These are phyloP conservation scores for Candida orba DNA, from an alignment of 805 yeast species.

Conservation along the genomic window DNA sequence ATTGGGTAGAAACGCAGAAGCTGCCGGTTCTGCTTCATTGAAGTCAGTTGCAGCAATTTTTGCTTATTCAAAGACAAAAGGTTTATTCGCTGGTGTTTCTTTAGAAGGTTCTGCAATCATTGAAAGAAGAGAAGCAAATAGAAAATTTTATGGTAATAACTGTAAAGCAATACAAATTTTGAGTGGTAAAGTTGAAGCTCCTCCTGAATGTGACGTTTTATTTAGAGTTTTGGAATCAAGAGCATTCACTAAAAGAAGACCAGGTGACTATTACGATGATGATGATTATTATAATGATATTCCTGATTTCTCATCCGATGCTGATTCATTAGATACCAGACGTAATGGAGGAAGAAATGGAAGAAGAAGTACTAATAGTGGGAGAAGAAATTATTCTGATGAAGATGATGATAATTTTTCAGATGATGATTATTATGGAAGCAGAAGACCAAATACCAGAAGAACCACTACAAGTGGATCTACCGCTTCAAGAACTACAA, in stretches of 20 bases:
- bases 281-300: slow-evolving; percentile 72
- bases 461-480: slow-evolving; percentile 4
- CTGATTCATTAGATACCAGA: slow-evolving; percentile 25
- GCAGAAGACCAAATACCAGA: slow-evolving; percentile 20
- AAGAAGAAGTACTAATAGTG: slow-evolving; percentile 7
- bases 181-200: slow-evolving; percentile 84
- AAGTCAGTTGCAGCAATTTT: slow-evolving; percentile 86
- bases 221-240: slow-evolving; percentile 81
- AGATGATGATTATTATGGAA: slow-evolving; percentile 35
- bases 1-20: slow-evolving; percentile 94
- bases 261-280: slow-evolving; percentile 38
- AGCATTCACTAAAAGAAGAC: slow-evolving; percentile 59
- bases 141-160: slow-evolving; percentile 85
- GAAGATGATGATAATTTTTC: slow-evolving; percentile 27
- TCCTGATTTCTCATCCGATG: slow-evolving; percentile 19
- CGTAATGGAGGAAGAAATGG: slow-evolving; percentile 10
- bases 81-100: slow-evolving; percentile 95
- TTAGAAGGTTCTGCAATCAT: slow-evolving; percentile 92
- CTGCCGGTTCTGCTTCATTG: slow-evolving; percentile 89
- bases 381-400: slow-evolving; percentile 21
- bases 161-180: slow-evolving; percentile 85
- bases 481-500: slow-evolving; percentile 10
- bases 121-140: slow-evolving; percentile 96
- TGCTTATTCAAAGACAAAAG: slow-evolving; percentile 92
- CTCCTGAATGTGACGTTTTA: slow-evolving; percentile 83